Evolutionary conservation across 2,329 filamentous ascomycete species (phyloP), one percentile per base, ranked within the genome.

Genomic region (Penicillium sp.): DNA sequence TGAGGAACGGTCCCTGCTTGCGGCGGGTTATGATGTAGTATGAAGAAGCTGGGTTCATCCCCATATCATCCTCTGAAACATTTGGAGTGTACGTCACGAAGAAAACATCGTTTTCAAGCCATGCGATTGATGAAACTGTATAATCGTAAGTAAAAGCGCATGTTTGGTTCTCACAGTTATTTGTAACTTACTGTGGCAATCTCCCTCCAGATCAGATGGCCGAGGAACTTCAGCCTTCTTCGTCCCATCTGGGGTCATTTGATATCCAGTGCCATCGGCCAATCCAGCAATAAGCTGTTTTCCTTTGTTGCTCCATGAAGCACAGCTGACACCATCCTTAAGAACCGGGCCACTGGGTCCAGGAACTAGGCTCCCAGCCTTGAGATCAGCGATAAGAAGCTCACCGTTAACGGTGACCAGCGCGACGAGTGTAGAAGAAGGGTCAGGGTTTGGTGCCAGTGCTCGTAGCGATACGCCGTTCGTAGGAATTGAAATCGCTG

Each of bases 271-370:
- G 56, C 94, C 94, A 74, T 97, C 85, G 7, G 81, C 86, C 64
- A 94, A 79, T 16, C 95, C 94, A 63, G 90, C 92, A 43, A 96
- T 87, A 42, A 99, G 79, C 71, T 97, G 93, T 72, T 96, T 99
- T 45, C 94, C 94, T 70, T 88, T 90, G 58, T 85, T 88, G 72
- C 94, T 99, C 94, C 95, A 99, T 54, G 89, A 88, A 6, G 90
- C 83, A 67, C 89, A 94, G 69, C 87, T 92, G 29, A 96, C 92
- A 46, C 89, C 87, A 29, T 83, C 79, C 67, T 87, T 90, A 61
- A 96, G 78, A 1, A 87, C 77, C 66, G 78, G 82, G 34, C 89
- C 90, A 61, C 85, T 85, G 20, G 80, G 66, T 1, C 84, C 83
- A 34, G 78, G 76, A 9, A 82, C 70, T 43, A 91, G 80, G 39